Evolutionary conservation across 495 filamentous ascomycete species (phyloP).

Genomic region (Xylaria scruposa): DNA sequence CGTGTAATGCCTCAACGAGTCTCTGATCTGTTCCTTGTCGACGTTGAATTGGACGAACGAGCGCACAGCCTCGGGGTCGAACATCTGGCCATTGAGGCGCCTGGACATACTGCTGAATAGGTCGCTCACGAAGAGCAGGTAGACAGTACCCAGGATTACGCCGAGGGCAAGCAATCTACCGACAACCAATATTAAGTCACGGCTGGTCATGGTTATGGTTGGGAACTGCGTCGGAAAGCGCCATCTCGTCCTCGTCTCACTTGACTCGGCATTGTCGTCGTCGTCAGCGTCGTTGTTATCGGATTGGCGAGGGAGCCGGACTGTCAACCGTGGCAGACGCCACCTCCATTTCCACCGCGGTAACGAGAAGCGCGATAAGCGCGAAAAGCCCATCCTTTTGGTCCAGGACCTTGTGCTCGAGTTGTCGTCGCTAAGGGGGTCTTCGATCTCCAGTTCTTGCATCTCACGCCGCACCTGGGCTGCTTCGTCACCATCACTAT

Average conservation of each 20-base stretch:
- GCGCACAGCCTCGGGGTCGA: constrained; percentile 72
- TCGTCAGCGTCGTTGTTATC: constrained; percentile 25
- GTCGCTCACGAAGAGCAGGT: constrained; percentile 83
- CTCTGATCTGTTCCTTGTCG: constrained; percentile 69
- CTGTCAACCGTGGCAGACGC: constrained; percentile 53
- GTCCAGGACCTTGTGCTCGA: constrained; percentile 53
- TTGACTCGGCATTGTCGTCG: constrained; percentile 24
- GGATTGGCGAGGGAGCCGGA: constrained; percentile 45
- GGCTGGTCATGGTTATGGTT: constrained; percentile 30
- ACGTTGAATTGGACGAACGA: constrained; percentile 73
- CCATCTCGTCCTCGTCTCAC: constrained; percentile 34
- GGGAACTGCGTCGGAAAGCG: constrained; percentile 33
- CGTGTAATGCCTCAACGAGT: constrained; percentile 74
- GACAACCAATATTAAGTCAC: constrained; percentile 61
- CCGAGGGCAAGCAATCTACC: constrained; percentile 76
- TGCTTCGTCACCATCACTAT: constrained; percentile 50
- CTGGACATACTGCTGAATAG: constrained; percentile 69
- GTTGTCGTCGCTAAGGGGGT: constrained; percentile 60
- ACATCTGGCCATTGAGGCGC: constrained; percentile 57
- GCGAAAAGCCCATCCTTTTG: constrained; percentile 53
- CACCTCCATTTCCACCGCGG: constrained; percentile 55
- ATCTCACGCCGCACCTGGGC: constrained; percentile 78
- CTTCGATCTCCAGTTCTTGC: constrained; percentile 88
- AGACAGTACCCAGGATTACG: constrained; percentile 76
- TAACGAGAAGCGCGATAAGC: constrained; percentile 46